Evolutionary conservation across 192 early-diverging fungal species (phyloP), one percentile per base, ranked within the genome.

Genomic region (Thoreauomyces humboldtii): DNA sequence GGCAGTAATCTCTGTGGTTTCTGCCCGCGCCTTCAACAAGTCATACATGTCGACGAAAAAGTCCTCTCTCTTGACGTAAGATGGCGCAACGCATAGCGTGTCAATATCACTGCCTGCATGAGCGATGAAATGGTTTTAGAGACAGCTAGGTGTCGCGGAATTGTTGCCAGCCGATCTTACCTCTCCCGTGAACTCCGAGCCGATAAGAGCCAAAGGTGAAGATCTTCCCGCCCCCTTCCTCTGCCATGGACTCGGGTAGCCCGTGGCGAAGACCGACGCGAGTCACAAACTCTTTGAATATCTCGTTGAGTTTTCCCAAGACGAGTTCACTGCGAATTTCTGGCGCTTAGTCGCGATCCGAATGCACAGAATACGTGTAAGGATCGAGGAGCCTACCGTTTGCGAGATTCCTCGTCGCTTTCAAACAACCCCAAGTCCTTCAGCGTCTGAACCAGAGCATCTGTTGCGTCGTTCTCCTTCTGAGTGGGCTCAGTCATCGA

Each of bases 71-170:
- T 82, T 79, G 7, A 99, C 90, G 75, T 91, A 88, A 44, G 82
- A 84, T 5, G 97, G 97, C 34, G 89, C 91, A 11, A 99, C 94
- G 66, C 95, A 98, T 32, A 99, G 72, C 0, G 93, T 98, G 86
- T 99, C 97, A 47, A 99, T 94, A 93, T 99, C 97, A n/a, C 91
- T 82, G 17, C 89, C 91, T 89, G n/a, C n/a, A n/a, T n/a, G n/a
- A n/a, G n/a, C n/a, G n/a, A n/a, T n/a, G n/a, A n/a, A n/a, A n/a
- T n/a, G n/a, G n/a, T n/a, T n/a, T n/a, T n/a, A n/a, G n/a, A n/a
- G n/a, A n/a, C n/a, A n/a, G n/a, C n/a, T n/a, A n/a, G n/a, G n/a
- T n/a, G n/a, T n/a, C n/a, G n/a, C n/a, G n/a, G n/a, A n/a, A n/a
- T n/a, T n/a, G n/a, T n/a, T n/a, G n/a, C n/a, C n/a, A n/a, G n/a